Evolutionary conservation across 192 early-diverging fungal genomes (phyloP), one percentile per base, ranked within the genome.

Genomic region (Obelidium mucronatum): DNA sequence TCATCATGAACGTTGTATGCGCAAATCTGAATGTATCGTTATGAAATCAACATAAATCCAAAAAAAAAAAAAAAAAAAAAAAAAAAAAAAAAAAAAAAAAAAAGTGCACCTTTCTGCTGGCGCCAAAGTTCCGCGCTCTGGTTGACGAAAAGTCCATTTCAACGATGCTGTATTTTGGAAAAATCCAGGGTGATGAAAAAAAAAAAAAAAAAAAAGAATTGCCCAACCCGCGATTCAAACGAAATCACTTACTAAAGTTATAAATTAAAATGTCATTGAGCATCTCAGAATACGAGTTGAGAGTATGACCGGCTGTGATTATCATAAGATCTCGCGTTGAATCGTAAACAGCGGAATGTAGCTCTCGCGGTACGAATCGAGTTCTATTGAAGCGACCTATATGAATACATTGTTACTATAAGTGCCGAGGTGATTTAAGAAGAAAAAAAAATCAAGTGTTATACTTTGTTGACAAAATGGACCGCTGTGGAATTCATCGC

Each of bases 311-410:
- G 39, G 26, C 67, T 28, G 30, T 31, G 42, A 40, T 42, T 55
- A 51, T 31, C 65, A 77, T 77, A 48, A 82, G 75, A 59, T 82
- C 78, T 22, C 40, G 36, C 1, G 33, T 53, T 13, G 69, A 8
- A 60, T 79, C 78, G 54, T 77, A 79, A 4, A 75, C 78, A 31
- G 68, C 52, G 1, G 78, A 79, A 74, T 82, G 81, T 58, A 48
- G 53, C 39, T 67, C 65, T 2, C 81, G 74, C n/a, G 61, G 37
- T 58, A 75, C 11, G 17, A 76, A 39, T 19, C 15, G n/a, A 65
- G 15, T 34, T 44, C 24, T 22, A 1, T 76, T 76, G 19, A 24
- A 31, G 15, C 26, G n/a, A n/a, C n/a, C n/a, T n/a, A n/a, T n/a
- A n/a, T n/a, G n/a, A 48, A 48, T 48, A 15, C 44, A 19, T 19